Evolutionary conservation across 768 basidiomycete species (phyloP).

Genomic region (Trametes coccinea): DNA sequence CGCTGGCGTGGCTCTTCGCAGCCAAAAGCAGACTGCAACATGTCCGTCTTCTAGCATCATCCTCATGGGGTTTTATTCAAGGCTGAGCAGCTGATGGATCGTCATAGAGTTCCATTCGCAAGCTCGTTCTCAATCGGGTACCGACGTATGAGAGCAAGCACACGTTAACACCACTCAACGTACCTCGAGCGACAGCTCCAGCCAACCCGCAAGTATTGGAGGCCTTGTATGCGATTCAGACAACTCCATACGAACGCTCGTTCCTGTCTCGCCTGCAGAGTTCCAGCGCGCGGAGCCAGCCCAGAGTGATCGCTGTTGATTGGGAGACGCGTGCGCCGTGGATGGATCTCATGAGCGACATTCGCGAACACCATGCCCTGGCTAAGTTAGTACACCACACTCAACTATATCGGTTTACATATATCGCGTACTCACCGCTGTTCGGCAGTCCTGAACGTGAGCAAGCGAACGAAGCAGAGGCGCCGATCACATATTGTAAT

Average conservation of each 20-base stretch:
- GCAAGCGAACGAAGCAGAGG: slow-evolving; percentile 39
- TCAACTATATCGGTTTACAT: neutral
- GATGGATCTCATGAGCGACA: slow-evolving; percentile 74
- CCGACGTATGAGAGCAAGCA: neutral
- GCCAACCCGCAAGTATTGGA: slow-evolving; percentile 42
- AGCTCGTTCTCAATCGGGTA: slow-evolving; percentile 3
- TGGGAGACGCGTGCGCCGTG: slow-evolving; percentile 74
- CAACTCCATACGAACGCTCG: slow-evolving; percentile 65
- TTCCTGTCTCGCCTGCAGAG: slow-evolving; percentile 68
- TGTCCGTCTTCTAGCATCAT: neutral
- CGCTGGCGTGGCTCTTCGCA: neutral
- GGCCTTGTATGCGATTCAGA: slow-evolving; percentile 54
- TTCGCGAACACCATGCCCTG: slow-evolving; percentile 62
- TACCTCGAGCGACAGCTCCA: slow-evolving; percentile 28
- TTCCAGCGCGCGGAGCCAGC: slow-evolving; percentile 27
- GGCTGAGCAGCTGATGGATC: neutral
- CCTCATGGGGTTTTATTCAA: neutral
- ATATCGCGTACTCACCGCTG: neutral
- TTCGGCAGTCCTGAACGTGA: slow-evolving; percentile 55
- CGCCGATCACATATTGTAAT: slow-evolving; percentile 64
- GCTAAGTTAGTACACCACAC: slow-evolving; percentile 50
- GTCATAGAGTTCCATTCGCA: slow-evolving; percentile 13
- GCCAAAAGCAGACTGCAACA: slow-evolving; percentile 1
- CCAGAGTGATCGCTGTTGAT: slow-evolving; percentile 57
- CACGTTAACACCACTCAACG: slow-evolving; percentile 39